Base-by-base conservation (phyloP, 1,139 yeast species). In the Geotrichum restrictum region DNA sequence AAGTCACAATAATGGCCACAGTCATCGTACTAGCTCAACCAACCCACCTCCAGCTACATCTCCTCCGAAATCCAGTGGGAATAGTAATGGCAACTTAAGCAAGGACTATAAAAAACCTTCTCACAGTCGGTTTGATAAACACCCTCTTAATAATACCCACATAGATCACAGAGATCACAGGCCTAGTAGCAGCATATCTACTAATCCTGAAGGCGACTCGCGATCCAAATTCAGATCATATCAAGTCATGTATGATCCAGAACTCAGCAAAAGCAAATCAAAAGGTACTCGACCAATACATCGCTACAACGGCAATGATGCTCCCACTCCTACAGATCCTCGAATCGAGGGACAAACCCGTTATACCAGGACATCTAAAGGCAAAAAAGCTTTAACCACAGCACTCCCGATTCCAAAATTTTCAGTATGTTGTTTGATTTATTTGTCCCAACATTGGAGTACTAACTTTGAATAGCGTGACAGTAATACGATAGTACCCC, bases 401-500 rank as follows among this genome's bases (percentile, higher is more conserved):
- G 59, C 74, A 24, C 68, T 82, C 24, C 78, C 81, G 0, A 71
- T 78, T 36, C 81, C 88, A 0, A 76, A 76, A 51, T 79, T 80
- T 58, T 49, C 55, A 14, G 57, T 52, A 48, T 29, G 55, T 44
- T 24, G 8, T 5, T 11, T 18, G 5, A 13, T 41, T 16, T 8
- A 11, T 13, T 13, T 3, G 21, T 4, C 29, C 18, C 10, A 22
- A 11, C 27, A 16, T 2, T 13, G 18, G 10, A 4, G n/a, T n/a
- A 46, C 42, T 32, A 27, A 45, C 40, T 33, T 14, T 47, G 42
- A 43, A 13, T 24, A 44, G 42, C 63, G 60, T 48, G 96, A 89
- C 66, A 77, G 80, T 53, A 76, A 84, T 62, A 87, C 95, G 0
- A 67, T 88, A 22, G 95, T 95, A 0, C 83, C 85, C 0, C 81